These are phyloP conservation scores for Metarhizium album DNA, from an alignment of 2,329 filamentous ascomycete genomes.

Conservation along the genomic window DNA sequence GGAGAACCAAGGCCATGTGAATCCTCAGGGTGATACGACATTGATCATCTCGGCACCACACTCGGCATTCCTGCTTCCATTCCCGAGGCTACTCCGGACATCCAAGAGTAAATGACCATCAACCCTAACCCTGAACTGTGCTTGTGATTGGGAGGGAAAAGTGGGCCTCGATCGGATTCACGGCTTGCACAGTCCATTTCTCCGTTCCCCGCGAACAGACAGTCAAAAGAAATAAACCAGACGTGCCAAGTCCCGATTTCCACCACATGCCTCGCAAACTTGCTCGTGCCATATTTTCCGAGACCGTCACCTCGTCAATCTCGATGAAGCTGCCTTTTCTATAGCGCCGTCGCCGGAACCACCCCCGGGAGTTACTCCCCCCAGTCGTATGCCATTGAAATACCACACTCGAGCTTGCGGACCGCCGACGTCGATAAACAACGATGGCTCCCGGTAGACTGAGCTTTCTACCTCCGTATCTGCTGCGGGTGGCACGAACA, in stretches of 20 bases:
- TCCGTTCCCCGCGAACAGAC: too few species aligned
- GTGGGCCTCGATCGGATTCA: too few species aligned
- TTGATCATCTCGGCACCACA: too few species aligned
- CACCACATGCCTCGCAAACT: not conserved
- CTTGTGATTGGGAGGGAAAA: too few species aligned
- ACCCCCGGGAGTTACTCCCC: not conserved
- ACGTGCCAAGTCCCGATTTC: not conserved
- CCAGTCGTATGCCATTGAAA: not conserved
- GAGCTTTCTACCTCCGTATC: constrained; percentile 57
- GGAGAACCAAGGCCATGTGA: too few species aligned
- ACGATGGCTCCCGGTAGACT: constrained; percentile 48
- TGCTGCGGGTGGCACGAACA: constrained; percentile 40
- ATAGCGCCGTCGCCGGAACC: not conserved
- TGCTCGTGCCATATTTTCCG: not conserved
- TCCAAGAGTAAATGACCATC: too few species aligned
- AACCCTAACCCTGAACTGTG: too few species aligned
- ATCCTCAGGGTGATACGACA: too few species aligned
- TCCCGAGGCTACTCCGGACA: too few species aligned
- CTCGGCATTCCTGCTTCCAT: too few species aligned
- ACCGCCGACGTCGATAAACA: constrained; percentile 21
- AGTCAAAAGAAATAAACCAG: too few species aligned
- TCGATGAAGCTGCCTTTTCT: not conserved
- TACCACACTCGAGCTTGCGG: not conserved
- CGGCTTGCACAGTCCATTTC: too few species aligned
- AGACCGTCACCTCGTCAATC: not conserved